Evolutionary conservation across 177 flowering plant genomes (phyloP), one percentile per base, ranked within the genome.

Genomic region (Tripterygium wilfordii): DNA sequence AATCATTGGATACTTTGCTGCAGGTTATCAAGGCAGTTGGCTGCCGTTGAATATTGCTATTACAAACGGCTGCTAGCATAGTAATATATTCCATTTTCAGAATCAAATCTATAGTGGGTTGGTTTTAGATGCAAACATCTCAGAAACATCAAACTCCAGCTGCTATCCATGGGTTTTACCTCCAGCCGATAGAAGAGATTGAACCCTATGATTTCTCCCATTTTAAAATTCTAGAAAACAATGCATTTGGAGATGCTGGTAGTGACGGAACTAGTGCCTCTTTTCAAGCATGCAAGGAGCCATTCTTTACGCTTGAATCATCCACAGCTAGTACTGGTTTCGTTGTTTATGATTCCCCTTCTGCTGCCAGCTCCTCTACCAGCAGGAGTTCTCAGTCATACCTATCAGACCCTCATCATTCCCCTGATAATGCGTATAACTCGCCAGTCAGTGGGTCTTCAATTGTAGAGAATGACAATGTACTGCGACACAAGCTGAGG

Each of bases 251-350:
- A 7, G 64, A 58, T 33, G 40, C 22, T 53, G 53, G 58, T 36
- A 64, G 56, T 55, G 66, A 65, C 39, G 72, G 60, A 42, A 54
- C 56, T 2, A 68, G 37, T 23, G 36, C 56, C 5, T 69, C 77
- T 28, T 67, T 63, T 35, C 61, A 65, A 20, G 38, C 58, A 30
- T 48, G 9, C 56, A 45, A 63, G 48, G 75, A 68, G 17, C 59
- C 64, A 26, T 65, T 51, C 63, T 74, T 64, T 56, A 82, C 88
- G 36, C 54, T 82, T 23, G 82, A 82, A 19, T 82, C 88, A 37
- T 57, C 72, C 17, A 65, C 78, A 1, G 56, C 70, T 9, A 42
- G 54, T 37, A 42, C 51, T 26, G 64, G 57, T 39, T 53, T 23
- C 23, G 12, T 36, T 21, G 40, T 16, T 27, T 63, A 59, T 58